Percentiles rank a stretch among this genome's conserved stretches.
Conservation (phyloP, 2,329 filamentous ascomycete species). For the Colletotrichum sp. region DNA sequence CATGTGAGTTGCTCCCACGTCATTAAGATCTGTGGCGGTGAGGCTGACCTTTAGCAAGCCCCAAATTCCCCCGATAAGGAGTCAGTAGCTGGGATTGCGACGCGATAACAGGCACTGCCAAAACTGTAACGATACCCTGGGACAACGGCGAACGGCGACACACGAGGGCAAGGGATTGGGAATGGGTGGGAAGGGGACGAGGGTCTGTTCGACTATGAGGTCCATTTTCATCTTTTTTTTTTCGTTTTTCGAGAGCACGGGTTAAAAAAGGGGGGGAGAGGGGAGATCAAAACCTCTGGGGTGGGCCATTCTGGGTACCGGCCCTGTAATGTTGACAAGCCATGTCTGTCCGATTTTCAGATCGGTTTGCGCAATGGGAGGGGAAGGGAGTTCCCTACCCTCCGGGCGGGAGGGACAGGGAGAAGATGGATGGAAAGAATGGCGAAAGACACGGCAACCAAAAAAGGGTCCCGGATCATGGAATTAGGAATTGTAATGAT, state of each 20-base stretch:
- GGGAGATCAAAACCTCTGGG: not conserved
- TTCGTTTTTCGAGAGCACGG: conserved; percentile 1
- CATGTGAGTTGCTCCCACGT: conserved; percentile 11
- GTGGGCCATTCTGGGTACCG: conserved; percentile 18
- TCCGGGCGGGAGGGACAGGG: not conserved
- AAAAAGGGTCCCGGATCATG: conserved; percentile 10
- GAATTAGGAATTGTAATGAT: conserved; percentile 14
- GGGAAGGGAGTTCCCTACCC: not conserved
- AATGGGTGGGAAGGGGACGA: not conserved
- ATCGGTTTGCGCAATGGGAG: conserved; percentile 7
- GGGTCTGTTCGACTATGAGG: conserved; percentile 13
- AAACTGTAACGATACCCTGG: conserved; percentile 20
- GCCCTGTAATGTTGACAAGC: conserved; percentile 19
- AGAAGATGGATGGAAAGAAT: not conserved
- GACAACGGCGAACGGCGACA: conserved; percentile 18
- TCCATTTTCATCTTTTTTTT: conserved; percentile 10
- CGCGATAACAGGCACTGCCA: not conserved
- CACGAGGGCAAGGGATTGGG: not conserved
- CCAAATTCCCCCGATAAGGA: not conserved
- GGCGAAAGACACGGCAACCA: conserved; percentile 7
- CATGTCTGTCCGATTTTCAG: conserved; percentile 17
- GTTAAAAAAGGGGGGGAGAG: not conserved
- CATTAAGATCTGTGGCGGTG: conserved; percentile 2
- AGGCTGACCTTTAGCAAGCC: conserved; percentile 1
- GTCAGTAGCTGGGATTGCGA: conserved; percentile 3